Evolutionary conservation across 495 filamentous ascomycete species (phyloP).

Genomic region (Aspergillus nanangensis): DNA sequence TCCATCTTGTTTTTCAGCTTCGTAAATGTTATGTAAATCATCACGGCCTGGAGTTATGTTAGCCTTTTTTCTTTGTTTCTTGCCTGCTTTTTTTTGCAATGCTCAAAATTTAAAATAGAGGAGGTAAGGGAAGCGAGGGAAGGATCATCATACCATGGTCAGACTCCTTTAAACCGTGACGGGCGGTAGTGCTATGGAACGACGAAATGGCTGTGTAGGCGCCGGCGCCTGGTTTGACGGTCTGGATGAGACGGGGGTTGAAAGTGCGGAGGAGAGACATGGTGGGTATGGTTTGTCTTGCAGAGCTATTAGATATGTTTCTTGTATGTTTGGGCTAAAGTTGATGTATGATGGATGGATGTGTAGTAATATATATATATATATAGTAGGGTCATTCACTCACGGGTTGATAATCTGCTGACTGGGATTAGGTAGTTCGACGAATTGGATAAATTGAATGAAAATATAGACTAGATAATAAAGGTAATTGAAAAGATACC

Average conservation of each 20-base stretch:
- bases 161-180: slow-evolving; percentile 28
- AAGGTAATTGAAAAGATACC: background rate
- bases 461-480: background rate
- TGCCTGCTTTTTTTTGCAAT: no score
- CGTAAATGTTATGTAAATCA: slow-evolving; percentile 43
- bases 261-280: slow-evolving; percentile 31
- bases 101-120: no score
- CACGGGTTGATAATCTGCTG: no score
- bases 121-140: background rate
- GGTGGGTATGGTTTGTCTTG: background rate
- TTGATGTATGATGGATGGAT: background rate
- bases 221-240: slow-evolving; percentile 8
- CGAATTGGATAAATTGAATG: background rate
- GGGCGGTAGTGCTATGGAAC: slow-evolving; percentile 27
- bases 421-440: no score
- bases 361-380: background rate
- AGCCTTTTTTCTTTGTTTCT: no score
- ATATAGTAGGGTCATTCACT: no score
- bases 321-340: background rate
- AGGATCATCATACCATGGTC: slow-evolving; percentile 20
- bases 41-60: slow-evolving; percentile 38
- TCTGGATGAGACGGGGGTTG: slow-evolving; percentile 14
- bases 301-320: background rate
- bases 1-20: slow-evolving; percentile 68
- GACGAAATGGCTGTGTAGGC: slow-evolving; percentile 10